phyloP scores from a whole-genome alignment of 441 rosid species.

The Sinapis alba region DNA sequence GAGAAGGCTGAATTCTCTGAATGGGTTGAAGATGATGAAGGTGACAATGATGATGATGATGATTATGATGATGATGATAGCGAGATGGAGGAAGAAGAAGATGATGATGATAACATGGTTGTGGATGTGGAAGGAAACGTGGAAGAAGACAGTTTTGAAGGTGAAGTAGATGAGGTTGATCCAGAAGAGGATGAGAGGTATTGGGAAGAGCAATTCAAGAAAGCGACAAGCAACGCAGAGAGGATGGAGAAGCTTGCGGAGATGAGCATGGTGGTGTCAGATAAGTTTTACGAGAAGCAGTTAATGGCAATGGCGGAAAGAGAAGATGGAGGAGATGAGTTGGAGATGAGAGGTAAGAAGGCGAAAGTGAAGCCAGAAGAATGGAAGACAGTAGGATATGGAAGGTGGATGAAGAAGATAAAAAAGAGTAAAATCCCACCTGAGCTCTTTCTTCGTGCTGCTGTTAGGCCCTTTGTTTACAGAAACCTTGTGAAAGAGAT shows the following conservation, averaged over 20 bases:
- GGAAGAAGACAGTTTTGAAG: slow-evolving; percentile 45
- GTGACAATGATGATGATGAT: slow-evolving; percentile 39
- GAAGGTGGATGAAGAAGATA: slow-evolving; percentile 74
- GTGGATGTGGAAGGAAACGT: slow-evolving; percentile 50
- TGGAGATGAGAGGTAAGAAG: slow-evolving; percentile 60
- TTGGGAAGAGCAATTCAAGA: slow-evolving; percentile 75
- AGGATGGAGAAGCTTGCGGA: slow-evolving; percentile 76
- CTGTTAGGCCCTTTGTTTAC: slow-evolving; percentile 84
- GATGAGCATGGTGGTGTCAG: slow-evolving; percentile 56
- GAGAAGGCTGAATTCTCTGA: slow-evolving; percentile 54
- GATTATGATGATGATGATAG: slow-evolving; percentile 38
- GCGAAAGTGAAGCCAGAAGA: slow-evolving; percentile 78
- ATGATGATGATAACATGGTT: slow-evolving; percentile 47
- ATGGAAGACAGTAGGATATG: slow-evolving; percentile 78
- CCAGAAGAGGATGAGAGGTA: slow-evolving; percentile 55
- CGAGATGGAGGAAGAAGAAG: slow-evolving; percentile 24
- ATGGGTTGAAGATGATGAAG: slow-evolving; percentile 68
- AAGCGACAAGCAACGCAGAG: slow-evolving; percentile 65
- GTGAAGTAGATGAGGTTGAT: slow-evolving; percentile 44
- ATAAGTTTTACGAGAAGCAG: slow-evolving; percentile 58
- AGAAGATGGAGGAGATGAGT: slow-evolving; percentile 57
- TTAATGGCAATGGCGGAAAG: slow-evolving; percentile 43
- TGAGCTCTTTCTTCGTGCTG: slow-evolving; percentile 74
- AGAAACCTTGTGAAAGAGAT: slow-evolving; percentile 95
- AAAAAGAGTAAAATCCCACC: slow-evolving; percentile 86